Evolutionary conservation across 2,329 filamentous ascomycete species (phyloP).

Genomic region (Aquanectria penicillioides): DNA sequence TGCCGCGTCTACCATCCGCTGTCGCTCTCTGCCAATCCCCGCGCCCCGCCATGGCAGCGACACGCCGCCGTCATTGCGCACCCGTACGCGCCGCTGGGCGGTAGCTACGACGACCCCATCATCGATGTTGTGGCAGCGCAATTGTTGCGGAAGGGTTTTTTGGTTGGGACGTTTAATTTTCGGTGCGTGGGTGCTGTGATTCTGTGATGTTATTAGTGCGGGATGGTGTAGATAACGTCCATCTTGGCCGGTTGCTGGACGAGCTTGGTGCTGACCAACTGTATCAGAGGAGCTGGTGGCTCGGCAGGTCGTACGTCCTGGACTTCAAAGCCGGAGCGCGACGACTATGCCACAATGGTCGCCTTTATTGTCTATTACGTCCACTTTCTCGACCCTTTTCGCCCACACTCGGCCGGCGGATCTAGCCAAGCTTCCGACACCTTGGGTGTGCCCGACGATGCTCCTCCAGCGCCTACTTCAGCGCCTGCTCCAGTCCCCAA

Average conservation of each 20-base stretch:
- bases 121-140: slow-evolving; percentile 73
- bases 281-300: slow-evolving; percentile 74
- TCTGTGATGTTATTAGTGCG: too few relatives aligned
- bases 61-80: slow-evolving; percentile 79
- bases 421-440: too few relatives aligned
- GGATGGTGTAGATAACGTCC: not conserved
- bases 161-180: slow-evolving; percentile 93
- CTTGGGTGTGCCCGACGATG: not conserved
- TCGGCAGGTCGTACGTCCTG: slow-evolving; percentile 86
- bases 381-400: slow-evolving; percentile 62
- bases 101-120: slow-evolving; percentile 83
- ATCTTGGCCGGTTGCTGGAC: not conserved
- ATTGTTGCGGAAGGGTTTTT: slow-evolving; percentile 74
- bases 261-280: slow-evolving; percentile 23
- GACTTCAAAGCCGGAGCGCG: slow-evolving; percentile 82
- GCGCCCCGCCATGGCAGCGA: slow-evolving; percentile 54
- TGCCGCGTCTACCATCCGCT: slow-evolving; percentile 84
- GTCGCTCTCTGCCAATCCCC: slow-evolving; percentile 50
- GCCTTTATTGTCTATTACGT: slow-evolving; percentile 83
- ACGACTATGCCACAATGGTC: slow-evolving; percentile 85
- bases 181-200: slow-evolving; percentile 66
- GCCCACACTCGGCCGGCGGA: slow-evolving; percentile 15
- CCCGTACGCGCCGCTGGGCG: slow-evolving; percentile 89
- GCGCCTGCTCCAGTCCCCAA: not conserved
- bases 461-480: slow-evolving; percentile 3